Conservation (phyloP, 225 moss, liverwort and hornwort genomes). For the Sphagnum contortum region DNA sequence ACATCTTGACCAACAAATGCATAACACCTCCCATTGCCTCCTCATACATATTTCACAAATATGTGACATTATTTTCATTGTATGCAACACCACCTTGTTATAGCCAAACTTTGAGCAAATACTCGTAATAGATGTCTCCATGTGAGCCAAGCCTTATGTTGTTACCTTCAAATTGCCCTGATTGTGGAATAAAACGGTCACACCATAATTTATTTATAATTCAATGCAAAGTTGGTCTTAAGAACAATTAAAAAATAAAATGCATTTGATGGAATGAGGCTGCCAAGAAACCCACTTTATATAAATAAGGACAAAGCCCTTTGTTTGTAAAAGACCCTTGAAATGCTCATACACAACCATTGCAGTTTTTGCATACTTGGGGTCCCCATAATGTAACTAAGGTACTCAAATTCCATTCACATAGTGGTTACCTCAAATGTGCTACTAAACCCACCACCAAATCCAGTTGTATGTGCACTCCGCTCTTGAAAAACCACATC, state of each 20-base stretch:
- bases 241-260: no score
- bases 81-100: conserved; percentile 85
- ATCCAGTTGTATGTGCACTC: conserved; percentile 53
- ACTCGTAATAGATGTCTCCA: conserved; percentile 99
- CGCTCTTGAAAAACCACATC: conserved; percentile 60
- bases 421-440: conserved; percentile 84
- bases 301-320: conserved; percentile 93
- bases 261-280: no score
- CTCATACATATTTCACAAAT: conserved; percentile 91
- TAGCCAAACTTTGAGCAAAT: conserved; percentile 96
- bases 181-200: conserved; percentile 42
- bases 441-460: conserved; percentile 75
- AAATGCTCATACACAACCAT: conserved; percentile 88
- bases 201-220: not conserved
- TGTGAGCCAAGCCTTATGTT: conserved; percentile 90
- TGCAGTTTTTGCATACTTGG: conserved; percentile 67
- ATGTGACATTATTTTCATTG: conserved; percentile 64
- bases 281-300: conserved; percentile 84
- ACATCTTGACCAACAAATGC: conserved; percentile 55
- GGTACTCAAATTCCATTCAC: conserved; percentile 90
- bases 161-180: conserved; percentile 77
- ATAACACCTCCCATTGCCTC: conserved; percentile 91
- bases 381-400: conserved; percentile 72
- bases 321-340: conserved; percentile 68
- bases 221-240: no score